These are phyloP conservation scores for Aureobasidium lini DNA, from an alignment of 2,329 filamentous ascomycete species.

Conservation along the genomic window DNA sequence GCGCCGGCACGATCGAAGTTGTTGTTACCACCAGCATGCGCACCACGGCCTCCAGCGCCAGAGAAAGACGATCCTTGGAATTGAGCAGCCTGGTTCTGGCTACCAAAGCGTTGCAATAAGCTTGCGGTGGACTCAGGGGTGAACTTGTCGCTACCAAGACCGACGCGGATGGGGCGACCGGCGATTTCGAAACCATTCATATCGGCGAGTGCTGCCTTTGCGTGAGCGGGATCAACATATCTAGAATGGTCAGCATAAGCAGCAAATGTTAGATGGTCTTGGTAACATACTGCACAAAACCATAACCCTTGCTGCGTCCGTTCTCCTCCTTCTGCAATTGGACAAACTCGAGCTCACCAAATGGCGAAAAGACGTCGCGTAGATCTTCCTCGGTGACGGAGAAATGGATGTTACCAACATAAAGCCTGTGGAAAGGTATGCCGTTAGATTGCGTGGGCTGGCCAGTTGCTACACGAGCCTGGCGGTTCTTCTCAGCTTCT, in stretches of 20 bases:
- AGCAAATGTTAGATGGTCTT: neutral
- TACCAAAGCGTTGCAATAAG: constrained; percentile 84
- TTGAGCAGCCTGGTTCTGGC: constrained; percentile 54
- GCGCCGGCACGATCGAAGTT: constrained; percentile 86
- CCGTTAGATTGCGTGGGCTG: constrained; percentile 65
- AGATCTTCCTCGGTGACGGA: constrained; percentile 95
- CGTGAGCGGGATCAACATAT: constrained; percentile 66
- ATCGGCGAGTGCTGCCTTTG: constrained; percentile 90
- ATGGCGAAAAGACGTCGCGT: constrained; percentile 93
- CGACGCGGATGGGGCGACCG: constrained; percentile 93
- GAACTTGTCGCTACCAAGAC: constrained; percentile 99
- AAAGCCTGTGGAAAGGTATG: constrained; percentile 93
- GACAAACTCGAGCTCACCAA: constrained; percentile 95
- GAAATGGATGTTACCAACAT: constrained; percentile 99
- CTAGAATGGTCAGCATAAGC: constrained; percentile 18
- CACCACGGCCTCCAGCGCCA: constrained; percentile 78
- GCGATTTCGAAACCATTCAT: constrained; percentile 99
- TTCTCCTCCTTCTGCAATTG: constrained; percentile 95
- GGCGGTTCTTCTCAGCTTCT: constrained; percentile 98
- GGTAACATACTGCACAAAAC: constrained; percentile 86
- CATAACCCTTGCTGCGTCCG: constrained; percentile 86
- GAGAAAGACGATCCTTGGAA: constrained; percentile 90
- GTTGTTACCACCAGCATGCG: constrained; percentile 64
- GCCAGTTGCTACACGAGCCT: constrained; percentile 74
- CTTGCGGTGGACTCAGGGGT: constrained; percentile 93